These are phyloP conservation scores for Onygena corvina DNA, from an alignment of 2,329 filamentous ascomycete species.

Conservation along the genomic window DNA sequence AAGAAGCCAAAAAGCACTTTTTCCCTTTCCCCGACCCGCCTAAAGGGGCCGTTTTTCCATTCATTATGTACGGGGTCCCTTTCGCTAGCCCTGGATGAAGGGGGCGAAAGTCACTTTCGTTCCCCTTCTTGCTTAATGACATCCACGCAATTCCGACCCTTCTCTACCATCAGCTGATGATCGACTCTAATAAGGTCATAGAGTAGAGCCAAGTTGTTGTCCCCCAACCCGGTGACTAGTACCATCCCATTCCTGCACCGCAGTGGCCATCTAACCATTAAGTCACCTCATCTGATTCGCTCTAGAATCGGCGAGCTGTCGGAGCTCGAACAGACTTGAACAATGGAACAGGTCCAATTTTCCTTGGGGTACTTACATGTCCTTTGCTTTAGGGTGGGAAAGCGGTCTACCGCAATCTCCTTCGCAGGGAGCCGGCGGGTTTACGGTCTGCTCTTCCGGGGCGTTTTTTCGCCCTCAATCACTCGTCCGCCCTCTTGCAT, in stretches of 20 bases:
- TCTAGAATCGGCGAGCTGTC: neutral
- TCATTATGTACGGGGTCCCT: slow-evolving; percentile 1
- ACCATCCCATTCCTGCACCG: neutral
- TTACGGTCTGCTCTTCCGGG: neutral
- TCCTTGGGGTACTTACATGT: too few species aligned
- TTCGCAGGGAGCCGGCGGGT: neutral
- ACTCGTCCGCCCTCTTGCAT: neutral
- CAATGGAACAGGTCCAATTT: neutral
- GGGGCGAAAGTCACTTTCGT: slow-evolving; percentile 6
- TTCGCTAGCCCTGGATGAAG: slow-evolving; percentile 3
- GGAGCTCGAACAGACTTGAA: neutral
- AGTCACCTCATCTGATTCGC: neutral
- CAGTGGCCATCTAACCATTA: slow-evolving; percentile 2
- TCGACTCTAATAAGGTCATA: slow-evolving; percentile 1
- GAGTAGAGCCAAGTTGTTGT: neutral
- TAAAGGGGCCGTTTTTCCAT: slow-evolving; percentile 3
- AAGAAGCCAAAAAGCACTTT: slow-evolving; percentile 1
- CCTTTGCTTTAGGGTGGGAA: too few species aligned
- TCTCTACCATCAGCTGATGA: neutral
- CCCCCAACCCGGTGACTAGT: neutral
- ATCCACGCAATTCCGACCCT: neutral
- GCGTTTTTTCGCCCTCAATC: neutral
- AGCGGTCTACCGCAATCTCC: neutral
- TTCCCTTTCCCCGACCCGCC: neutral
- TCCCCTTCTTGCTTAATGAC: neutral